Percentiles rank a stretch among this genome's conserved stretches.
Conservation (phyloP, 2,329 filamentous ascomycete genomes). For the Eurotiales sp. region DNA sequence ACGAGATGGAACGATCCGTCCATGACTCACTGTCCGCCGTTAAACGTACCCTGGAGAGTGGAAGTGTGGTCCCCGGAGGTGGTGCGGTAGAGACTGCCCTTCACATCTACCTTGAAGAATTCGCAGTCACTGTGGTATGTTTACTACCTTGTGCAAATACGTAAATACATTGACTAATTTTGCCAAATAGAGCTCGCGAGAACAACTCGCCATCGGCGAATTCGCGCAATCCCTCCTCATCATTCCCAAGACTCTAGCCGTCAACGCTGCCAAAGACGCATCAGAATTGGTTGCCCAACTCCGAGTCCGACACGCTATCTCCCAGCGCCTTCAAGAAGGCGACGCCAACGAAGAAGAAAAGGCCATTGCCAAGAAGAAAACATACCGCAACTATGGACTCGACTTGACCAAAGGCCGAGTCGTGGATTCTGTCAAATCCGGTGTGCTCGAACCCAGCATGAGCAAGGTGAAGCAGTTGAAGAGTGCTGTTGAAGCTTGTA, state of each 20-base stretch:
- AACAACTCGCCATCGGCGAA: slow-evolving; percentile 96
- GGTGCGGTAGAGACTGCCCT: slow-evolving; percentile 97
- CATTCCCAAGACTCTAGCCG: slow-evolving; percentile 92
- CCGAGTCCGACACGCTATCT: slow-evolving; percentile 87
- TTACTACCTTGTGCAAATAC: background rate
- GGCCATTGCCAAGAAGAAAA: slow-evolving; percentile 86
- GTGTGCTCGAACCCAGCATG: slow-evolving; percentile 93
- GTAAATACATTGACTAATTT: background rate
- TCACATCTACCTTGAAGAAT: slow-evolving; percentile 98
- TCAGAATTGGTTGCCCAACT: slow-evolving; percentile 94
- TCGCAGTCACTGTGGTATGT: slow-evolving; percentile 85
- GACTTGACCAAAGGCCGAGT: slow-evolving; percentile 87
- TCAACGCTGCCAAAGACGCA: slow-evolving; percentile 95
- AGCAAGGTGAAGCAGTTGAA: slow-evolving; percentile 98
- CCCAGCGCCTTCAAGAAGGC: slow-evolving; percentile 85
- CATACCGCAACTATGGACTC: slow-evolving; percentile 97
- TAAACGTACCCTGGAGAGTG: slow-evolving; percentile 94
- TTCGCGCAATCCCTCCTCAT: slow-evolving; percentile 92
- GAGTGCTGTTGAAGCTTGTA: slow-evolving; percentile 96
- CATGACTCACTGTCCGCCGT: slow-evolving; percentile 96
- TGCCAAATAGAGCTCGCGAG: slow-evolving; percentile 70
- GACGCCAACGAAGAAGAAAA: slow-evolving; percentile 77
- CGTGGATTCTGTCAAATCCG: slow-evolving; percentile 88
- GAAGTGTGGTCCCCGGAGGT: slow-evolving; percentile 92
- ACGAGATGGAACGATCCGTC: slow-evolving; percentile 98